Evolutionary conservation across 352 stramenopile species (phyloP), one percentile per base, ranked within the genome.

Genomic region (Globisporangium middletonii): DNA sequence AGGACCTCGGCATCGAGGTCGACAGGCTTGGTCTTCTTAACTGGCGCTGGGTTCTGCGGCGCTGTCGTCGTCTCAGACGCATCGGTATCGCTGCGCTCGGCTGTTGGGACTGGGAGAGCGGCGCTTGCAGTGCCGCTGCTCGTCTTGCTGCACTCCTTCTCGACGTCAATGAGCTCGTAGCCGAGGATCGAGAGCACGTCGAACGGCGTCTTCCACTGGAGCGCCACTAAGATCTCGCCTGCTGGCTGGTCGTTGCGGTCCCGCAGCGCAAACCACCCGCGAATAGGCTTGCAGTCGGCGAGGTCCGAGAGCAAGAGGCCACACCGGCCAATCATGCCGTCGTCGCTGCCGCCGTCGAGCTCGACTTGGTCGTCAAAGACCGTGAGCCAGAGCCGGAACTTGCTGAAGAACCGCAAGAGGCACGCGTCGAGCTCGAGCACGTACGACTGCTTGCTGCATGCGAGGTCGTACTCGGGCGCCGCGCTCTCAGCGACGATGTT

Each of bases 361-460:
- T 83, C 72, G 11, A 64, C 60, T 64, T 87, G 64, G 41, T 95
- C 87, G 60, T 96, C 86, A 67, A 97, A 94, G 0, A 96, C 79
- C 9, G 85, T 95, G 27, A 96, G 71, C 72, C 73, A 80, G 1
- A 97, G 67, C 1, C 71, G 65, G 53, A 88, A 93, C 66, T 92
- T 89, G 15, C 67, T 69, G 27, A 97, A 83, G 62, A 92, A 97
- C 3, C 79, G 81, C 50, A 93, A 75, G 44, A 94, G 63, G 35
- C 75, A 86, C 8, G 74, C 71, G 50, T 95, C 81, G 3, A 96
- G 70, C 50, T 87, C 69, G 13, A 96, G 62, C 0, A 66, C 52
- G 46, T 91, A 94, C 6, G 69, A 66, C 56, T 95, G 84, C 12
- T 72, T 78, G 53, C 73, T 82, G 47, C 61, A 67, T 11, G 69